A percentile compares a stretch with the other conserved stretches of the same genome.
Evolutionary conservation across 202 grass and related monocot genomes (phyloP).

Genomic region (Zizania palustris): DNA sequence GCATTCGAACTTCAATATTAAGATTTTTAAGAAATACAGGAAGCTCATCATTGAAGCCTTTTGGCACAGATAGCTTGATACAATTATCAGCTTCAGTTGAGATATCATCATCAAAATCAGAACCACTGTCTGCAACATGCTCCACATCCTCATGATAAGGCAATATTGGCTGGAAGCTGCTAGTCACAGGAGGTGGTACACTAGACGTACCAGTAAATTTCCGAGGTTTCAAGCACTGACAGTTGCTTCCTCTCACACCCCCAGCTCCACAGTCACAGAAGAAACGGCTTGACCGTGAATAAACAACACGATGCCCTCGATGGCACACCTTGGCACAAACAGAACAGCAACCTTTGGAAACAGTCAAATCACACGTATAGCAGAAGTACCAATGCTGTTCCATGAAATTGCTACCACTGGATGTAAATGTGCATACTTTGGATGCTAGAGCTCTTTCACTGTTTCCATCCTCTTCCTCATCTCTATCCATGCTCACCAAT

Average conservation of each 20-base stretch:
- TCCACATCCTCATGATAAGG: conserved; percentile 80
- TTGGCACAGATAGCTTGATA: conserved; percentile 77
- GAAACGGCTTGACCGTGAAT: conserved; percentile 96
- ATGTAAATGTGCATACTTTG: conserved; percentile 98
- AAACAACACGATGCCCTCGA: conserved; percentile 91
- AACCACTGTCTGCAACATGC: conserved; percentile 70
- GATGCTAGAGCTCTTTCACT: conserved; percentile 77
- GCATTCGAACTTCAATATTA: conserved; percentile 73
- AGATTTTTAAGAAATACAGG: conserved; percentile 67
- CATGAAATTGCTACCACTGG: conserved; percentile 99
- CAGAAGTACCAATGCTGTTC: conserved; percentile 99
- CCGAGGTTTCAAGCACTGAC: conserved; percentile 92
- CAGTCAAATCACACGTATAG: conserved; percentile 96
- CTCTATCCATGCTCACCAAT: conserved; percentile 88
- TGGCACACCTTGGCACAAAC: conserved; percentile 95
- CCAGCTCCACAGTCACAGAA: conserved; percentile 99
- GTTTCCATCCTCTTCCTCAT: conserved; percentile 89
- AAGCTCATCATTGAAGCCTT: conserved; percentile 68
- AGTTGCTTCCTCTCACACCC: conserved; percentile 87
- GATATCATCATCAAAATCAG: conserved; percentile 97
- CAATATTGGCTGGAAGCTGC: conserved; percentile 64
- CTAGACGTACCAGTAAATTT: conserved; percentile 68
- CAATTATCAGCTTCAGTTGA: conserved; percentile 64
- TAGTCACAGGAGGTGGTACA: conserved; percentile 39
- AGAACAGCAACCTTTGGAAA: conserved; percentile 97